Base-by-base conservation (phyloP, 805 yeast genomes). In the Brettanomyces sp. region DNA sequence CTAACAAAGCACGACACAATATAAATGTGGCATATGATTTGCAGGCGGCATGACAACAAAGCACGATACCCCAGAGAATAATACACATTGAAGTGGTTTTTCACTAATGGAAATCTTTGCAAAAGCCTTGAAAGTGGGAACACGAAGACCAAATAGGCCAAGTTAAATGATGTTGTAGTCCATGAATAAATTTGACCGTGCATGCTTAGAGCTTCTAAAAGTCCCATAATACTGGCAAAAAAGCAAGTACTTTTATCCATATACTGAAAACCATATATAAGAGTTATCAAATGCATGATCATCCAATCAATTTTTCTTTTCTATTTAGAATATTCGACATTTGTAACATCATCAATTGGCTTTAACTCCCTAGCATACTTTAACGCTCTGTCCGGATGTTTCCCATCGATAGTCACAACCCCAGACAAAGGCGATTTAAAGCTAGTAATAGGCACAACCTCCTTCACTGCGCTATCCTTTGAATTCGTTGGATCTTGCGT, bases 21-120 rank as follows among this genome's bases (percentile, higher is more conserved):
- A 68, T 57, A 3, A 77, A 66, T 23, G 77, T 77, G 28, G 69
- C 66, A 50, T 66, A 67, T 48, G 66, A 70, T 28, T 46, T 53
- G 36, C 74, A 73, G 1, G 72, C 67, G 53, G 74, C 72, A 44
- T 69, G 74, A 28, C 73, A 63, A 50, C 74, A 68, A n/a, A 73
- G 64, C n/a, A 73, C 54, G n/a, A 72, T 44, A 1, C 75, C 66
- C 83, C 83, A 77, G 11, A 65, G 32, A n/a, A 67, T 52, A 21
- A 70, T 60, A 48, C 69, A 56, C 12, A 50, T 50, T 3, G 66
- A 52, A 39, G 75, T 57, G 30, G 65, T 65, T 45, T 45, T 62
- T 67, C 7, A 62, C 59, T 39, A 66, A 57, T 3, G 72, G 70
- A 23, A 60, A 55, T 39, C 53, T 64, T 47, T 66, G 72, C 38